These are phyloP conservation scores for Porodaedalea pini DNA, from an alignment of 1,284 basidiomycete genomes.

Conservation along the genomic window DNA sequence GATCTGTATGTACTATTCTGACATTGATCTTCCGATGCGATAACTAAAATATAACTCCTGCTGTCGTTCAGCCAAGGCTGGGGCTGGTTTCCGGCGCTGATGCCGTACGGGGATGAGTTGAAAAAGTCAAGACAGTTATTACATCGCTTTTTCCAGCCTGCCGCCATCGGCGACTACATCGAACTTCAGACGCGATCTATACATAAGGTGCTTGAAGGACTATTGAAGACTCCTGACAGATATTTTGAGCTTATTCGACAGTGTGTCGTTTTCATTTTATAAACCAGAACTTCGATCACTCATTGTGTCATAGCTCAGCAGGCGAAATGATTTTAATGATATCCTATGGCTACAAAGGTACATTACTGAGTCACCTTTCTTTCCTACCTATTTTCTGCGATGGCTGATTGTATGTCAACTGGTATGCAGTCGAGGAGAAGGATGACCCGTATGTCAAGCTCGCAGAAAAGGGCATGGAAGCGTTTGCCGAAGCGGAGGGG, in stretches of 20 bases:
- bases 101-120: slow-evolving; percentile 27
- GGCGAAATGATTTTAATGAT: slow-evolving; percentile 12
- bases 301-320: not conserved
- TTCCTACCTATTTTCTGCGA: not conserved
- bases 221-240: not conserved
- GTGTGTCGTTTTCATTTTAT: not conserved
- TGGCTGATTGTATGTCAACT: too few species aligned
- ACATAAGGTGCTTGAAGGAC: not conserved
- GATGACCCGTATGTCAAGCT: slow-evolving; percentile 20
- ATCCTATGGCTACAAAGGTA: slow-evolving; percentile 17
- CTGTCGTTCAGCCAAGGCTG: slow-evolving; percentile 6
- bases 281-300: too few species aligned
- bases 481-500: slow-evolving; percentile 7
- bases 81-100: slow-evolving; percentile 12
- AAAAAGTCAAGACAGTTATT: slow-evolving; percentile 25
- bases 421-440: not conserved
- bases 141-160: slow-evolving; percentile 25
- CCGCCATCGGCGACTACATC: slow-evolving; percentile 20
- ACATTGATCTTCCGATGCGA: not conserved
- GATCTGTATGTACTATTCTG: slow-evolving; percentile 8
- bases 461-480: slow-evolving; percentile 14
- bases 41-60: not conserved
- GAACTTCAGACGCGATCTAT: not conserved
- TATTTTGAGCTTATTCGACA: not conserved
- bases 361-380: not conserved